phyloP scores from a whole-genome alignment of 345 rosid genomes.

The Erodium maritimum region DNA sequence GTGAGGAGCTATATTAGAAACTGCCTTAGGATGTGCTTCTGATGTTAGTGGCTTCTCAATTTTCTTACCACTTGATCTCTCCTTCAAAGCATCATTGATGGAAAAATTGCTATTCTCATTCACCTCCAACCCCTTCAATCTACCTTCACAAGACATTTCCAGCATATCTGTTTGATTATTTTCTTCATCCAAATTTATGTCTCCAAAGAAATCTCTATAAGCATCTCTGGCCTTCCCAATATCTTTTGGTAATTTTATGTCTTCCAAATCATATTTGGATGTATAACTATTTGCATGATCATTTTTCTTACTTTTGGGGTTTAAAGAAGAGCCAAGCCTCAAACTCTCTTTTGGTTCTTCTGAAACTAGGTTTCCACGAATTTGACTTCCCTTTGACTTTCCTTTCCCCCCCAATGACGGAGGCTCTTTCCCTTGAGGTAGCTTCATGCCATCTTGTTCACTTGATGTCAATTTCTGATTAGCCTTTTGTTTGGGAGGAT shows the following conservation, averaged over 20 bases:
- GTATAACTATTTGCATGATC: constrained; percentile 17
- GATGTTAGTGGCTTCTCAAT: constrained; percentile 16
- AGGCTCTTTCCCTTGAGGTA: constrained; percentile 35
- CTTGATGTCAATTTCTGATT: constrained; percentile 24
- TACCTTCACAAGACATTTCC: constrained; percentile 23
- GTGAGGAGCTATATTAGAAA: constrained; percentile 21
- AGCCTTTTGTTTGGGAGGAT: constrained; percentile 30
- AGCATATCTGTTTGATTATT: constrained; percentile 31
- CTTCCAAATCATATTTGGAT: constrained; percentile 31
- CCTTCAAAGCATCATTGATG: constrained; percentile 24
- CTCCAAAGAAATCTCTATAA: constrained; percentile 72
- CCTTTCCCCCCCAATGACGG: constrained; percentile 34
- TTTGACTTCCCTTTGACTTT: constrained; percentile 38
- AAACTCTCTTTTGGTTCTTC: constrained; percentile 32
- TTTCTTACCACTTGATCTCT: constrained; percentile 29
- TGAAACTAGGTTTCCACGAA: constrained; percentile 17
- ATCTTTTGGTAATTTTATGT: constrained; percentile 32
- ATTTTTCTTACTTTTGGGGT: constrained; percentile 38
- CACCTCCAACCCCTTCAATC: constrained; percentile 22
- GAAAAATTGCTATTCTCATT: constrained; percentile 28
- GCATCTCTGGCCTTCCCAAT: constrained; percentile 40
- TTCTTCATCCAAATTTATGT: constrained; percentile 46
- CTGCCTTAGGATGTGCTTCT: constrained; percentile 20
- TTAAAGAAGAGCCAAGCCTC: constrained; percentile 27
- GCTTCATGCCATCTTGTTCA: constrained; percentile 29